Evolutionary conservation across 495 filamentous ascomycete genomes (phyloP), one percentile per base, ranked within the genome.

Genomic region (Jackrogersella minutella): DNA sequence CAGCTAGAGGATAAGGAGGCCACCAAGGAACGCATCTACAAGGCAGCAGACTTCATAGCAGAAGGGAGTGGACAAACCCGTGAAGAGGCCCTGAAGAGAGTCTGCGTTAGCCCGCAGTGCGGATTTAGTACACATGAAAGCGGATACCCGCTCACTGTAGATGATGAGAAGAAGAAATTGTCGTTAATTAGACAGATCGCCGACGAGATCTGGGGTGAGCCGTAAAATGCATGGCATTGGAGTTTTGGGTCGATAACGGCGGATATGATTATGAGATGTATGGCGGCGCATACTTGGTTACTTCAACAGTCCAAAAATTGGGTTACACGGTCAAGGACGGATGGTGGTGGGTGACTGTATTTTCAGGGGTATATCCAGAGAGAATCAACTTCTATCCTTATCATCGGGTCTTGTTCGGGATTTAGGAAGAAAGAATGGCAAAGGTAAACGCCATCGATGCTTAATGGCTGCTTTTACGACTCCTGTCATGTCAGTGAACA

Each of bases 41-140:
- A 86, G 54, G 90, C 90, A 0, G 91, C 90, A 26, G 83, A 87
- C 43, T 86, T 88, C 69, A 84, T 93, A n/a, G 89, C 89, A 1
- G 80, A 89, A 75, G 90, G 90, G 0, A 86, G 83, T 47, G 82
- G 83, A 34, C 79, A 89, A 74, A 83, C 78, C 9, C 78, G 84
- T 22, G 84, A 89, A 70, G 84, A 90, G 72, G 89, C 89, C 0
- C 76, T 93, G 17, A 84, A 88, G 73, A 85, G 89, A 64, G 78
- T 92, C 36, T 84, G 83, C 64, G 84, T 93, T 40, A 90, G 87
- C 74, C 91, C 90, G 0, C 90, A 93, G 80, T 93, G 91, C 76
- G 91, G 91, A 8, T 93, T 93, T 74, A 90, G 88, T 41, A 90
- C 86, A 16, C 88, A 91, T 70, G 82, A 85, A 61, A 86, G 80